Evolutionary conservation across 495 filamentous ascomycete species (phyloP).

Genomic region (Annulohypoxylon nitens): DNA sequence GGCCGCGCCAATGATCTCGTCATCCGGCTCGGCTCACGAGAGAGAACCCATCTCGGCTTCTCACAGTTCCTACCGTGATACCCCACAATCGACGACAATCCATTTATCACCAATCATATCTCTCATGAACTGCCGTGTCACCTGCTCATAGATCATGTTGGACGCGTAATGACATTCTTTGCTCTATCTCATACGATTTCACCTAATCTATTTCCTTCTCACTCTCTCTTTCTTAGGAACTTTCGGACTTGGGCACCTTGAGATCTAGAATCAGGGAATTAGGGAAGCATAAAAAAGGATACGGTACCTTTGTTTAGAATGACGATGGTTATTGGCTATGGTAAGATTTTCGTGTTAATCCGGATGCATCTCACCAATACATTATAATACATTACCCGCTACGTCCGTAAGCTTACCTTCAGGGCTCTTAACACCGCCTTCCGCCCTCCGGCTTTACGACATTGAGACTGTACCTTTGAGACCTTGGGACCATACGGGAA

Average conservation of each 20-base stretch:
- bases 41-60: constrained; percentile 11
- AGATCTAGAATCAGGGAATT: not conserved
- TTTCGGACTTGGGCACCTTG: not conserved
- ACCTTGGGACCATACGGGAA: not conserved
- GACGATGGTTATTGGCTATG: constrained; percentile 3
- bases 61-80: constrained; percentile 37
- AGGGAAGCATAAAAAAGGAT: not conserved
- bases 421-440: constrained; percentile 6
- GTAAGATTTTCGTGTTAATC: constrained; percentile 10
- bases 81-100: constrained; percentile 39
- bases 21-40: constrained; percentile 27
- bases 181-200: constrained; percentile 2
- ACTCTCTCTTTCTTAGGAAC: not conserved
- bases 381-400: constrained; percentile 5
- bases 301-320: not conserved
- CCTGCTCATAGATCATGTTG: constrained; percentile 8
- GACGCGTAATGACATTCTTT: constrained; percentile 28
- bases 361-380: constrained; percentile 11
- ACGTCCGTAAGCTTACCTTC: constrained; percentile 9
- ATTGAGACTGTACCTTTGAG: no score
- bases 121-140: constrained; percentile 18
- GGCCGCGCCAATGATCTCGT: constrained; percentile 21
- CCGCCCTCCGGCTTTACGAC: not conserved
- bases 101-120: constrained; percentile 26
- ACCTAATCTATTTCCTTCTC: constrained; percentile 15